Evolutionary conservation across 345 rosid species (phyloP).

Genomic region (Xanthoceras sorbifolium): DNA sequence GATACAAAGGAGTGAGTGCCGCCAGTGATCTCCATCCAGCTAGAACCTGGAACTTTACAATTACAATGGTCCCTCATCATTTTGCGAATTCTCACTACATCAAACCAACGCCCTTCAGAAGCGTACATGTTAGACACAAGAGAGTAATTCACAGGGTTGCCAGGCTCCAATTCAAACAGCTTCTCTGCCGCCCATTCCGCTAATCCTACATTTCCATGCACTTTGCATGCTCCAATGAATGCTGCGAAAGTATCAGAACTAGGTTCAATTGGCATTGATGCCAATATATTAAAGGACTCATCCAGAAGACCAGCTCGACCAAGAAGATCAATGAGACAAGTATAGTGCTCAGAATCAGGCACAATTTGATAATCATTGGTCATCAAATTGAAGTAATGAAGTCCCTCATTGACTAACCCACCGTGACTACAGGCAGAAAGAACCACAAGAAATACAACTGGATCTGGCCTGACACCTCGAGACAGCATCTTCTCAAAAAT

Average conservation of each 20-base stretch:
- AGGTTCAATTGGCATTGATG: constrained; percentile 40
- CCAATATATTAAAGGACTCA: constrained; percentile 53
- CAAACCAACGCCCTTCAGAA: constrained; percentile 62
- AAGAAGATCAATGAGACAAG: constrained; percentile 65
- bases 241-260: constrained; percentile 53
- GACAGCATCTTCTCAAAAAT: constrained; percentile 52
- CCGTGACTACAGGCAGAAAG: constrained; percentile 74
- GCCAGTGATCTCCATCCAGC: constrained; percentile 47
- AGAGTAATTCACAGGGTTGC: constrained; percentile 55
- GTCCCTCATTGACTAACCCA: constrained; percentile 62
- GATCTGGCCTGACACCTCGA: constrained; percentile 53
- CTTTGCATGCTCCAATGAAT: constrained; percentile 62
- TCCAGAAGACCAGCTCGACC: constrained; percentile 69
- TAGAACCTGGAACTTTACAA: constrained; percentile 61
- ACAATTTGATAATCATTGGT: constrained; percentile 36
- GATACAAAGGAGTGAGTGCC: constrained; percentile 24
- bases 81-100: constrained; percentile 47
- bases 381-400: constrained; percentile 61
- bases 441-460: constrained; percentile 56
- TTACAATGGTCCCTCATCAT: constrained; percentile 49
- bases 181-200: constrained; percentile 54
- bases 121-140: constrained; percentile 59
- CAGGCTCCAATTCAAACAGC: constrained; percentile 59
- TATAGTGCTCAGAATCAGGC: constrained; percentile 63
- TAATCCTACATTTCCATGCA: constrained; percentile 43